phyloP scores from a whole-genome alignment of 2,329 filamentous ascomycete species.

The Penicillium sumatraense region DNA sequence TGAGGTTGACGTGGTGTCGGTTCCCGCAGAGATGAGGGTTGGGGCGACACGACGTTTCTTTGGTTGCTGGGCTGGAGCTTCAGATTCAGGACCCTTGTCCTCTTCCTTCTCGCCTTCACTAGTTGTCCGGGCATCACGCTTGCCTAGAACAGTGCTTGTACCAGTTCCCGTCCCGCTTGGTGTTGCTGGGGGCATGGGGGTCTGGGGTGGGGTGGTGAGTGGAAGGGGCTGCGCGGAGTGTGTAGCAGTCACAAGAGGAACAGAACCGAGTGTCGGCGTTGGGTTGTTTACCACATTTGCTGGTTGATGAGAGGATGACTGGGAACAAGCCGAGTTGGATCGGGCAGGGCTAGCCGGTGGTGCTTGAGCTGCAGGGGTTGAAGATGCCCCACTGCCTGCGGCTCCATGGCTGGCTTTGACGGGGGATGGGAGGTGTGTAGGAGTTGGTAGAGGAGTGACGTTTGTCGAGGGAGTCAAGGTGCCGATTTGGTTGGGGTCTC shows the following conservation, averaged over 20 bases:
- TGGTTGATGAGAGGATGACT: slow-evolving; percentile 48
- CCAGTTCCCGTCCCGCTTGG: slow-evolving; percentile 62
- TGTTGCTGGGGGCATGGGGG: slow-evolving; percentile 62
- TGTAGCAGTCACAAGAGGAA: slow-evolving; percentile 76
- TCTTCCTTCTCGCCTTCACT: slow-evolving; percentile 54
- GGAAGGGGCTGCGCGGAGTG: slow-evolving; percentile 68
- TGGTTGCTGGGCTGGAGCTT: slow-evolving; percentile 53
- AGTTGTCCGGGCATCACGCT: slow-evolving; percentile 49
- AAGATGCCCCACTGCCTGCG: slow-evolving; percentile 56
- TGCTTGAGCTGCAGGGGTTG: slow-evolving; percentile 53
- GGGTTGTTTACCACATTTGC: slow-evolving; percentile 71
- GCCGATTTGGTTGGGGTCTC: slow-evolving; percentile 35
- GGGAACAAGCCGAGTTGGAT: slow-evolving; percentile 83
- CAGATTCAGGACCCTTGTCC: slow-evolving; percentile 43
- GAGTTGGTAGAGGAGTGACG: slow-evolving; percentile 72
- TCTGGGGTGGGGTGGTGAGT: slow-evolving; percentile 88
- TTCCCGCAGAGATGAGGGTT: slow-evolving; percentile 57
- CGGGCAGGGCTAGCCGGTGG: slow-evolving; percentile 78
- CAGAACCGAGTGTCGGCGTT: slow-evolving; percentile 74
- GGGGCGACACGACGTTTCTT: slow-evolving; percentile 75
- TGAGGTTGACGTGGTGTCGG: slow-evolving; percentile 18
- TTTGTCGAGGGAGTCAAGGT: slow-evolving; percentile 60
- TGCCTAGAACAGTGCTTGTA: slow-evolving; percentile 59
- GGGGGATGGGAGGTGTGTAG: slow-evolving; percentile 65
- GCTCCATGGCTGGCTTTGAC: slow-evolving; percentile 61